Conservation (phyloP, 805 yeast genomes). For the Kluyveromyces siamensis region DNA sequence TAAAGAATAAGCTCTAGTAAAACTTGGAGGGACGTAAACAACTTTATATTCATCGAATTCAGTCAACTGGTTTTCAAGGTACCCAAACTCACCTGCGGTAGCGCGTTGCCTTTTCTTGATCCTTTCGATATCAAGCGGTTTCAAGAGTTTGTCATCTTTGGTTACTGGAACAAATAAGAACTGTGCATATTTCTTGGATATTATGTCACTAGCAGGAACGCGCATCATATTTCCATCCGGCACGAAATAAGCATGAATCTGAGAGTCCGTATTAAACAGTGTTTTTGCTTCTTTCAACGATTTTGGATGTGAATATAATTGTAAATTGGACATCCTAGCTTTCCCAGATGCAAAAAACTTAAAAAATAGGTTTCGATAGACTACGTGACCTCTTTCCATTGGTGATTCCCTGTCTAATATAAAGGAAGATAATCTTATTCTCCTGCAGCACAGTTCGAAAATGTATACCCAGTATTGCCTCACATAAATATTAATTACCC, state of each 20-base stretch:
- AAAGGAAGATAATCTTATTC: constrained; percentile 73
- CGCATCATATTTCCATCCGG: constrained; percentile 78
- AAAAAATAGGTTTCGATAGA: constrained; percentile 43
- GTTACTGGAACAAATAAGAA: constrained; percentile 77
- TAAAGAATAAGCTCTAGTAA: constrained; percentile 46
- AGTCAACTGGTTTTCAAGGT: constrained; percentile 34
- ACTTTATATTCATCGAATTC: constrained; percentile 47
- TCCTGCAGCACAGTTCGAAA: constrained; percentile 45
- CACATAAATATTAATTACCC: constrained; percentile 29
- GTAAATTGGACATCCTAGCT: constrained; percentile 37
- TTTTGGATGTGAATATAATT: constrained; percentile 47
- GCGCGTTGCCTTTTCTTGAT: constrained; percentile 29
- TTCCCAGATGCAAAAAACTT: constrained; percentile 31
- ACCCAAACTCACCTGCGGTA: constrained; percentile 36
- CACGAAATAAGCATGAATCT: constrained; percentile 48
- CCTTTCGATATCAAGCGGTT: constrained; percentile 23
- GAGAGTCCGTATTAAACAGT: constrained; percentile 35
- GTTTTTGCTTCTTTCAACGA: constrained; percentile 36
- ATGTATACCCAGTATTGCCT: constrained; percentile 53
- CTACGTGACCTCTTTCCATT: constrained; percentile 60
- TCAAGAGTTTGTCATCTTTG: constrained; percentile 57
- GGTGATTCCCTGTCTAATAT: constrained; percentile 54
- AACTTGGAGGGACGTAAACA: constrained; percentile 81
- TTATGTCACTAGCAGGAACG: constrained; percentile 79
- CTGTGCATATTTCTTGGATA: constrained; percentile 53